Evolutionary conservation across 345 rosid genomes (phyloP).

Genomic region (Lumnitzera littorea): DNA sequence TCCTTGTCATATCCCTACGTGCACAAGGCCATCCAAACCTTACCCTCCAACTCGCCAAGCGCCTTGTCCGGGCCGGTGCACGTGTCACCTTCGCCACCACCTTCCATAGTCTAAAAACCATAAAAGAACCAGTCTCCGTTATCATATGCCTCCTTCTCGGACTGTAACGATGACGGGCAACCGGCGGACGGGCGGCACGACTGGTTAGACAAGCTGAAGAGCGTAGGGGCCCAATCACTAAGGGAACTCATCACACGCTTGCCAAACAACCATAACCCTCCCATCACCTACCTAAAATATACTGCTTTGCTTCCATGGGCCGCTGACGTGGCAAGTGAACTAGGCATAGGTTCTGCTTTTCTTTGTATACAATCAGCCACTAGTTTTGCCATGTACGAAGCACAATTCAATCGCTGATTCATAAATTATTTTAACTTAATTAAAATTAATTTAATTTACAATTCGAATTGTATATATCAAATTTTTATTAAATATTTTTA

Average conservation of each 20-base stretch:
- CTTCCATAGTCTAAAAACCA: slow-evolving; percentile 28
- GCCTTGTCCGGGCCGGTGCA: slow-evolving; percentile 37
- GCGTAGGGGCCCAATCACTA: slow-evolving; percentile 32
- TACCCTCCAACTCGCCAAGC: slow-evolving; percentile 45
- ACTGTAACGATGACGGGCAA: slow-evolving; percentile 52
- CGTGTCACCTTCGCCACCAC: slow-evolving; percentile 42
- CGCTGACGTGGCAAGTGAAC: slow-evolving; percentile 34
- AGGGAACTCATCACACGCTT: slow-evolving; percentile 21
- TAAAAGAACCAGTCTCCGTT: slow-evolving; percentile 21
- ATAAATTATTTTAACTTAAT: too few species aligned
- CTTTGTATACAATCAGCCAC: slow-evolving; percentile 69
- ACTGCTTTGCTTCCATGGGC: slow-evolving; percentile 49
- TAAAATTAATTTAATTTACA: too few species aligned
- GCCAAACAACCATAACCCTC: slow-evolving; percentile 6
- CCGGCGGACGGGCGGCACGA: slow-evolving; percentile 11
- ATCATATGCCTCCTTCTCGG: slow-evolving; percentile 40
- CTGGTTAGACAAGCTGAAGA: slow-evolving; percentile 25
- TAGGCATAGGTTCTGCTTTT: slow-evolving; percentile 26
- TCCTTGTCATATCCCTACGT: slow-evolving; percentile 14
- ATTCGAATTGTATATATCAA: too few species aligned
- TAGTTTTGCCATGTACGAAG: slow-evolving; percentile 41
- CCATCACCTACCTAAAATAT: slow-evolving; percentile 38
- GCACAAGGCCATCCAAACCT: slow-evolving; percentile 74
- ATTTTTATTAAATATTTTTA: too few species aligned
- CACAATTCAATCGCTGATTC: slow-evolving; percentile 1